Percentiles rank a stretch among this genome's conserved stretches.
Evolutionary conservation across 2,329 filamentous ascomycete genomes (phyloP).

Genomic region (Alternaria sp.): DNA sequence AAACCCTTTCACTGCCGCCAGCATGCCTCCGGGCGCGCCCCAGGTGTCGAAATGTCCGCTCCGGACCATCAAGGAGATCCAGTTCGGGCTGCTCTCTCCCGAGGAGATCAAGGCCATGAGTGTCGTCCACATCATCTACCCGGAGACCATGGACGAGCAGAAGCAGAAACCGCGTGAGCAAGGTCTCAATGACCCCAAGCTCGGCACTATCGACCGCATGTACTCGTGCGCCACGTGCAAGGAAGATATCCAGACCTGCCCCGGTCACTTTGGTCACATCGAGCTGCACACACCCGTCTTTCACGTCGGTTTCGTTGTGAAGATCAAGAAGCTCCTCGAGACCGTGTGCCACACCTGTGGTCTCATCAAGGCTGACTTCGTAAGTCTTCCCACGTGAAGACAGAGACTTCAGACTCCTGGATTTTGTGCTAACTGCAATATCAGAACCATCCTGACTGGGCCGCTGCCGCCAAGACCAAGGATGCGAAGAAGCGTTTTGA

Average conservation of each 20-base stretch:
- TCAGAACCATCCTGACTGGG: constrained; percentile 79
- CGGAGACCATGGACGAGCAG: constrained; percentile 99
- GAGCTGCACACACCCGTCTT: constrained; percentile 96
- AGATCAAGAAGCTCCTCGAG: constrained; percentile 99
- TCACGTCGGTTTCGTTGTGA: constrained; percentile 93
- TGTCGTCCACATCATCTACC: constrained; percentile 93
- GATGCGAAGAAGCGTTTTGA: constrained; percentile 96
- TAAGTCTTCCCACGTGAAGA: constrained; percentile 76
- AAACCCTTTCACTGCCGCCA: constrained; percentile 31
- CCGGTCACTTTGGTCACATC: constrained; percentile 98
- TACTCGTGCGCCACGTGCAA: constrained; percentile 97
- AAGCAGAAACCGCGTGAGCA: constrained; percentile 88
- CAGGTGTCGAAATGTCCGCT: constrained; percentile 73
- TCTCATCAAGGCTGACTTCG: constrained; percentile 96
- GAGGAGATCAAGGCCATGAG: constrained; percentile 99
- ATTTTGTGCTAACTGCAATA: constrained; percentile 64
- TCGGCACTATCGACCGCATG: constrained; percentile 94
- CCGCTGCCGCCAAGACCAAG: constrained; percentile 80
- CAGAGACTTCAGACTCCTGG: constrained; percentile 57
- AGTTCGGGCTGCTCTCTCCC: constrained; percentile 96
- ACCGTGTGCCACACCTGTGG: constrained; percentile 99
- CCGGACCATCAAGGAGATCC: constrained; percentile 98
- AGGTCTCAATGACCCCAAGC: constrained; percentile 92
- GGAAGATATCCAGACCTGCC: constrained; percentile 94
- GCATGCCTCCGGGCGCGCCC: constrained; percentile 89